Evolutionary conservation across 108 stramenopile species (phyloP), one percentile per base, ranked within the genome.

Genomic region (Cyclotella atomus): DNA sequence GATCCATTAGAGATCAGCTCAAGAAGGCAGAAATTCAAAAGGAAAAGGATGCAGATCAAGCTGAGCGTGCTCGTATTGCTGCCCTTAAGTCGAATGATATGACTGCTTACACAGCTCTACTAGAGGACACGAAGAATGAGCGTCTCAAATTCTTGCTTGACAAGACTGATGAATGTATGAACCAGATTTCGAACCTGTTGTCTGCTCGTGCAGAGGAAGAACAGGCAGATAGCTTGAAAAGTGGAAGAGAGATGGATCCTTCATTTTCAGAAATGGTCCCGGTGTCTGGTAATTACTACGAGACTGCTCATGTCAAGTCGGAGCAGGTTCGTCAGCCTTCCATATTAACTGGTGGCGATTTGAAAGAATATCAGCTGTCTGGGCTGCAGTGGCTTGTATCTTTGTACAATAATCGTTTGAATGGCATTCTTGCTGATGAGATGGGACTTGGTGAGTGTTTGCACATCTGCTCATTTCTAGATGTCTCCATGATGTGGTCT

Each of bases 381-480:
- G 99, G 99, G 29, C 79, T 99, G 70, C 92, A 97, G 74, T 99
- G 98, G 98, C 75, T 99, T 72, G 95, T 98, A 35, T 92, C 90
- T 41, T 87, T 98, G 38, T 95, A 94, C 79, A 94, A 94, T 62
- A 94, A 94, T 76, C 87, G 89, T 23, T 74, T 94, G 44, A 94
- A 94, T 75, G 93, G 91, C 14, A 79, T 79, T 53, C 36, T 92
- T 46, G 91, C 91, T 0, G 91, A 92, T 68, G 90, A 91, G 75
- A 89, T 89, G 88, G 87, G 87, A 49, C 63, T 88, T 77, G 89
- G 78, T 79, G 23, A 62, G 74, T n/a, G n/a, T n/a, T n/a, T n/a
- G 35, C 47, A 10, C 32, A 71, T 20, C 9, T 29, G 25, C 12
- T 63, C 34, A 3, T 17, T 17, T n/a, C 43, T 57, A 14, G 24